phyloP scores from a whole-genome alignment of 768 basidiomycete genomes.

The Termitomyces sp. region DNA sequence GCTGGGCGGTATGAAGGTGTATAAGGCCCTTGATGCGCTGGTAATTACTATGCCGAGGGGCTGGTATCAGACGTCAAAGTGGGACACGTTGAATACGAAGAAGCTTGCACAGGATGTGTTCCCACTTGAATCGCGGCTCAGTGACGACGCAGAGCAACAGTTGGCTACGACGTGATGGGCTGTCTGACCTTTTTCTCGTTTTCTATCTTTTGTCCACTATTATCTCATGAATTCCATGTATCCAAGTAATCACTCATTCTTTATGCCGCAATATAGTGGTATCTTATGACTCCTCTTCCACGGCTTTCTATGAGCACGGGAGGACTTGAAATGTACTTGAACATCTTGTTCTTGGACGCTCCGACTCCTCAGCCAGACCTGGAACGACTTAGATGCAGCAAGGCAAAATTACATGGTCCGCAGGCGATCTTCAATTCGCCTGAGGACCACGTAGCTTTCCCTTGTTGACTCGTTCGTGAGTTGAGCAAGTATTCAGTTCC shows the following conservation, averaged over 20 bases:
- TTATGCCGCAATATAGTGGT: not conserved
- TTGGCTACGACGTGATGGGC: not conserved
- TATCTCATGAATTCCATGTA: too few relatives aligned
- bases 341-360: not conserved
- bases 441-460: slow-evolving; percentile 13
- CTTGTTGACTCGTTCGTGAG: slow-evolving; percentile 14
- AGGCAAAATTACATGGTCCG: slow-evolving; percentile 12
- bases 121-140: not conserved
- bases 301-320: not conserved
- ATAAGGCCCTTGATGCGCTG: not conserved
- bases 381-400: slow-evolving; percentile 16
- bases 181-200: not conserved
- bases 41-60: not conserved
- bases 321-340: too few relatives aligned
- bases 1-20: not conserved
- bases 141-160: not conserved
- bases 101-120: slow-evolving; percentile 1
- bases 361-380: not conserved
- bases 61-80: not conserved
- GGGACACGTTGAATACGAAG: not conserved
- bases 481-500: slow-evolving; percentile 1
- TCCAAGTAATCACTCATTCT: not conserved
- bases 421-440: slow-evolving; percentile 4
- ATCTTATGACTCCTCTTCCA: not conserved
- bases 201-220: not conserved